phyloP scores from a whole-genome alignment of 2,329 filamentous ascomycete species.

The Aspergillus sclerotialis region DNA sequence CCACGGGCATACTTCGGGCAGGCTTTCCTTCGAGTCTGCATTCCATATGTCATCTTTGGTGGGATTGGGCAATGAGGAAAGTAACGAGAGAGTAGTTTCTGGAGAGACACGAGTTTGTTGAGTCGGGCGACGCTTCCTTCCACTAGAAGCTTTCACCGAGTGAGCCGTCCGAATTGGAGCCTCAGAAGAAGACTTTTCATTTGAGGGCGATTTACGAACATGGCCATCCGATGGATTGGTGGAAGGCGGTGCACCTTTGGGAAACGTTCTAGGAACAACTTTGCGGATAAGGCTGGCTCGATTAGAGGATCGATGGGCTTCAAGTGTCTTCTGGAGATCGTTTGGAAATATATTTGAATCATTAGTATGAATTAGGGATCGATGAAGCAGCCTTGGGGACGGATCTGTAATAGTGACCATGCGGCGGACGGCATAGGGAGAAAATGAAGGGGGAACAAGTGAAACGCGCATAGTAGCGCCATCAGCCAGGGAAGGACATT shows the following conservation, averaged over 20 bases:
- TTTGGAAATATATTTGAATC: conserved; percentile 21
- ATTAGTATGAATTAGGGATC: conserved; percentile 7
- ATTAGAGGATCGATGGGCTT: conserved; percentile 35
- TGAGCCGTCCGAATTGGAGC: too few species aligned
- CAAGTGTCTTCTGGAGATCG: conserved; percentile 33
- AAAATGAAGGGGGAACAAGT: conserved; percentile 4
- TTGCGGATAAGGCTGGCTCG: conserved; percentile 29
- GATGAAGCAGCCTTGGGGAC: conserved; percentile 7
- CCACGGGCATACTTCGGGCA: conserved; percentile 26
- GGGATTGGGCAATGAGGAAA: background rate
- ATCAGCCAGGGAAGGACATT: conserved; percentile 11
- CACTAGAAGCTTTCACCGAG: background rate
- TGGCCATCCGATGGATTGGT: conserved; percentile 10
- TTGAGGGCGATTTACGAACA: conserved; percentile 6
- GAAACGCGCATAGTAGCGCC: conserved; percentile 19
- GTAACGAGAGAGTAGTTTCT: too few species aligned
- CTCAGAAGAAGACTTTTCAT: too few species aligned
- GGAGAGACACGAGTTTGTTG: background rate
- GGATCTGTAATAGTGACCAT: background rate
- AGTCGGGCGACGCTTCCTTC: background rate
- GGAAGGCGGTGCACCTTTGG: conserved; percentile 11
- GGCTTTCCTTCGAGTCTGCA: conserved; percentile 6
- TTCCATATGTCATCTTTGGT: too few species aligned
- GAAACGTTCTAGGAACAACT: conserved; percentile 11
- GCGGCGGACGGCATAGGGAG: background rate